Evolutionary conservation across 495 filamentous ascomycete species (phyloP).

Genomic region (Penicillium fimorum): DNA sequence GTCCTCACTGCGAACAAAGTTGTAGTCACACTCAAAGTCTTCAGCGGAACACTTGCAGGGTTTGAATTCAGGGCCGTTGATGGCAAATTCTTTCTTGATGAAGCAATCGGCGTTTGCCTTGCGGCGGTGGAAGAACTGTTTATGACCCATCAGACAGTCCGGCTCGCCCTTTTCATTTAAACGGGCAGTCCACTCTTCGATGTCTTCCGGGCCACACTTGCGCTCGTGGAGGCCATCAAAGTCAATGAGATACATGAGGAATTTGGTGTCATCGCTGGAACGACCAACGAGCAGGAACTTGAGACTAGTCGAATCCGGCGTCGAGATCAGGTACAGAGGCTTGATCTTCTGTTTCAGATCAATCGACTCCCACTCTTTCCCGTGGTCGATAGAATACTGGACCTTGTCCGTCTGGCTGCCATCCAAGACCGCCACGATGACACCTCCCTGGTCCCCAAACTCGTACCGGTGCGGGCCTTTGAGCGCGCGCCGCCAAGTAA

Average conservation of each 20-base stretch:
- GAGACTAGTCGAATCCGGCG: constrained; percentile 82
- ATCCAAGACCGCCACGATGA: constrained; percentile 78
- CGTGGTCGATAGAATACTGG: constrained; percentile 83
- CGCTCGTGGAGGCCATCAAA: constrained; percentile 78
- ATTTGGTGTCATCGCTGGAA: constrained; percentile 39
- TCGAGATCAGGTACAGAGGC: constrained; percentile 74
- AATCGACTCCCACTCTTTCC: constrained; percentile 69
- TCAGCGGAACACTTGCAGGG: constrained; percentile 73
- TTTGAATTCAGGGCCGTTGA: constrained; percentile 60
- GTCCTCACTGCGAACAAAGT: constrained; percentile 68
- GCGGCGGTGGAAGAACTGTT: constrained; percentile 75
- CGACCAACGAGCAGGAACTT: constrained; percentile 75
- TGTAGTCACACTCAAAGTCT: constrained; percentile 95
- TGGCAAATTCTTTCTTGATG: constrained; percentile 79
- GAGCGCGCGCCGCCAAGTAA: constrained; percentile 72
- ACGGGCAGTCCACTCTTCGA: constrained; percentile 84
- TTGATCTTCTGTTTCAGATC: constrained; percentile 60
- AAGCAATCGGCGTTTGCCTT: constrained; percentile 88
- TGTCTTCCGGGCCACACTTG: constrained; percentile 76
- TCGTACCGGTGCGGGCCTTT: constrained; percentile 91
- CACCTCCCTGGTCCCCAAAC: constrained; percentile 86
- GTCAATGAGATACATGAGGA: constrained; percentile 70
- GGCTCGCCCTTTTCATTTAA: constrained; percentile 75
- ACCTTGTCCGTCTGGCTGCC: constrained; percentile 61
- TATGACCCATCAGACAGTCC: constrained; percentile 92